Conservation (phyloP, 2,329 filamentous ascomycete genomes). For the Aspergillus chevalieri region DNA sequence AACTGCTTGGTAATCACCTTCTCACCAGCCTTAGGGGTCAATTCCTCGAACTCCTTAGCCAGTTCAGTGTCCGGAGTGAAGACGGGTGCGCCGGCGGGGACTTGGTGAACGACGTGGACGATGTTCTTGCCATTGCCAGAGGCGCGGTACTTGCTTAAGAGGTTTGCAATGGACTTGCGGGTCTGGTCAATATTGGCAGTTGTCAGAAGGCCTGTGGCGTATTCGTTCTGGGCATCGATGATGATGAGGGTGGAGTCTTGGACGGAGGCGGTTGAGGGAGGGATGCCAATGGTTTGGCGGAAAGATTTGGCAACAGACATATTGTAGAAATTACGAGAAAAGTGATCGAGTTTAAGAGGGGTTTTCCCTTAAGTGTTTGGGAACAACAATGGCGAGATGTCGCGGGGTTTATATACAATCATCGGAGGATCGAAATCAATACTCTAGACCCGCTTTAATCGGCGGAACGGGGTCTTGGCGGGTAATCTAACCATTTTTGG, state of each 20-base stretch:
- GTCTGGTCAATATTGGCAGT: constrained; percentile 50
- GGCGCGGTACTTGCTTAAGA: constrained; percentile 57
- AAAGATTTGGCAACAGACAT: constrained; percentile 29
- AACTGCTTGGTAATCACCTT: constrained; percentile 54
- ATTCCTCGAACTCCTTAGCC: constrained; percentile 55
- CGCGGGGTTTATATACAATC: too few species aligned
- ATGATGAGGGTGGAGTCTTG: constrained; percentile 58
- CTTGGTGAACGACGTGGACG: constrained; percentile 57
- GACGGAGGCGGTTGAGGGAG: constrained; percentile 51
- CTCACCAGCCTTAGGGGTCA: constrained; percentile 51
- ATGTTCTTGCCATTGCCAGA: constrained; percentile 43
- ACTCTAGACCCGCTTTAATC: too few species aligned
- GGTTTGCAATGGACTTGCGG: constrained; percentile 50
- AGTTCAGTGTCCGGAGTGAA: constrained; percentile 59
- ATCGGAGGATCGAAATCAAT: too few species aligned
- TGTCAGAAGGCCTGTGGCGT: constrained; percentile 49
- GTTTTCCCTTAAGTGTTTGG: too few species aligned
- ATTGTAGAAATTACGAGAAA: not conserved
- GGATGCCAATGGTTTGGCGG: constrained; percentile 50
- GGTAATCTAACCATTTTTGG: too few species aligned
- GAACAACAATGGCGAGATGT: too few species aligned
- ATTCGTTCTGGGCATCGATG: constrained; percentile 68
- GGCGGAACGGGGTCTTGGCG: too few species aligned
- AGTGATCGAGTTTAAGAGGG: too few species aligned
- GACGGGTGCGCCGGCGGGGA: constrained; percentile 56